These are phyloP conservation scores for Candida oleophila DNA, from an alignment of 805 yeast genomes.

Conservation along the genomic window DNA sequence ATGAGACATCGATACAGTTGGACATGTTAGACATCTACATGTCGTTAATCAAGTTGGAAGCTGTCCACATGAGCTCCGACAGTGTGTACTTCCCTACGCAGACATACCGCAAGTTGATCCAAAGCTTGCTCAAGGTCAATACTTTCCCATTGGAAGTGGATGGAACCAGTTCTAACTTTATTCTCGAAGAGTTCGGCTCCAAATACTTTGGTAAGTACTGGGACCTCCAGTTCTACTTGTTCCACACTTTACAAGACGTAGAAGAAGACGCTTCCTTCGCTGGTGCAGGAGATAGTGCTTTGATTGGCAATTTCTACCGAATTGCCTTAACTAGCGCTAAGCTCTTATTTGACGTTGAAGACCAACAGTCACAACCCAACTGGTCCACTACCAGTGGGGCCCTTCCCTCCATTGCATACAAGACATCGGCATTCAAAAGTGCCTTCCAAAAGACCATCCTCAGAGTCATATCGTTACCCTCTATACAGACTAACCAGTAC, in stretches of 20 bases:
- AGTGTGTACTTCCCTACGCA: conserved; percentile 65
- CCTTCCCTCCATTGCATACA: conserved; percentile 37
- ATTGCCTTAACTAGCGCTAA: conserved; percentile 17
- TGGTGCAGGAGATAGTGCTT: neutral
- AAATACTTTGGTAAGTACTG: conserved; percentile 52
- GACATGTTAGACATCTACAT: conserved; percentile 54
- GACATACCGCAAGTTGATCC: conserved; percentile 44
- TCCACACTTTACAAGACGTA: conserved; percentile 40
- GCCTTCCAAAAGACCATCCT: conserved; percentile 74
- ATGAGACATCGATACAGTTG: conserved; percentile 51
- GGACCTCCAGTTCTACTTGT: conserved; percentile 78
- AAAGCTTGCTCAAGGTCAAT: conserved; percentile 17
- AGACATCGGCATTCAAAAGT: conserved; percentile 49
- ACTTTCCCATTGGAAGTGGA: neutral
- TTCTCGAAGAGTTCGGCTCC: conserved; percentile 55
- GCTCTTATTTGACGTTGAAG: conserved; percentile 20
- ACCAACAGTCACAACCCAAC: conserved; percentile 25
- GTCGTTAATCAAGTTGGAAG: conserved; percentile 58
- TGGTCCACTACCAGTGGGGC: conserved; percentile 30
- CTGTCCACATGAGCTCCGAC: conserved; percentile 44
- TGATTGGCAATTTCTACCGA: conserved; percentile 42
- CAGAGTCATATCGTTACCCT: conserved; percentile 45
- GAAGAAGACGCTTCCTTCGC: conserved; percentile 5
- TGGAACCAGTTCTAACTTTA: conserved; percentile 36
- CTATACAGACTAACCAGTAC: conserved; percentile 55